Evolutionary conservation across 2,329 filamentous ascomycete genomes (phyloP), one percentile per base, ranked within the genome.

Genomic region (Thielaviopsis populi): DNA sequence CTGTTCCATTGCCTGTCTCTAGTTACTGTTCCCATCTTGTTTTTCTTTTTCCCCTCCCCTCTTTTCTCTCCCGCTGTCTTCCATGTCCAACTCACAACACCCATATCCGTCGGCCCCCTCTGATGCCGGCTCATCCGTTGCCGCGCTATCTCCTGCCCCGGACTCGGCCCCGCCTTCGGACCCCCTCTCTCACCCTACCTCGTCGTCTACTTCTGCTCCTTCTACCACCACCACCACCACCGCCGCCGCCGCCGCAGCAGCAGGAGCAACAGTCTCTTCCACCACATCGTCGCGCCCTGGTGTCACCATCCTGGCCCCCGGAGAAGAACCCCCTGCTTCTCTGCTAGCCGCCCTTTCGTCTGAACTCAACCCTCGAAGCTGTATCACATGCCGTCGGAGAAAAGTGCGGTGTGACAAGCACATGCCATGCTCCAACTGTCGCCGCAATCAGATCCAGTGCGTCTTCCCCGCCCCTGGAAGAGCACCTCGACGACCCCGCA

Each of bases 351-450:
- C 61, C 42, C 61, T 56, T 41, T 59, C 61, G 59, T 54, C 74
- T 6, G 72, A 72, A 43, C 65, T 79, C 58, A 79, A 79, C 67
- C 78, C 78, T 37, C 73, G 78, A 66, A 79, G 77, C 67, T 79
- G 78, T 68, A 77, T 80, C 19, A 79, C 77, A 46, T 80, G 78
- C 67, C 74, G 78, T 11, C 75, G 78, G 54, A 76, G 84, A 67
- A 87, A 88, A 73, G 87, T 91, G 63, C 86, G 86, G 70, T 91
- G 87, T 77, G 86, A 91, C 75, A 90, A 90, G 75, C 79, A 82
- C 69, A 83, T 88, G 77, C 85, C 87, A 17, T 91, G 87, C 73
- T 83, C 83, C 69, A 90, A 91, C 72, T 91, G 87, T 72, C 81
- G 81, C 50, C 82, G 85, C 68, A 85, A 85, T 48, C 77, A 84